Conservation (phyloP, 2,329 filamentous ascomycete genomes). For the Botrytis cinerea region DNA sequence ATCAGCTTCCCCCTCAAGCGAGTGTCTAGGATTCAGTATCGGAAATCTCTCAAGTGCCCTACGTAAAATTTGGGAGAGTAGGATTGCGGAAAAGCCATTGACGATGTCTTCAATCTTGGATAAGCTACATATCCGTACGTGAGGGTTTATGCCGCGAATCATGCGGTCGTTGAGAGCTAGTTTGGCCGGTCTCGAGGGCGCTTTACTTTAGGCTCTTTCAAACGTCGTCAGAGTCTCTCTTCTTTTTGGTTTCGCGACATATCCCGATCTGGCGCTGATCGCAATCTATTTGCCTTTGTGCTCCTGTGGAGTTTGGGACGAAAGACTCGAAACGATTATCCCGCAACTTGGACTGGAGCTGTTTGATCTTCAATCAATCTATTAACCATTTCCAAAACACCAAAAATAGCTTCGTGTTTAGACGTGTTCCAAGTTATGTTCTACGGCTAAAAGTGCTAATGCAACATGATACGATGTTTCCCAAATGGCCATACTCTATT, state of each 20-base stretch:
- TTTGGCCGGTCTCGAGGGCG: not conserved
- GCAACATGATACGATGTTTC: constrained; percentile 1
- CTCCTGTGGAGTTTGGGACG: constrained; percentile 8
- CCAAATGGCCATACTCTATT: not conserved
- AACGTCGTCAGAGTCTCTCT: constrained; percentile 11
- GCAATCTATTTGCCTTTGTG: constrained; percentile 15
- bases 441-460: not conserved
- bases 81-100: constrained; percentile 11
- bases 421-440: not conserved
- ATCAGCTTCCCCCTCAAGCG: constrained; percentile 17
- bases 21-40: constrained; percentile 7
- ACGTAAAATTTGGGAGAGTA: not conserved
- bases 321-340: constrained; percentile 14
- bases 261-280: constrained; percentile 11
- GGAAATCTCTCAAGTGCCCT: constrained; percentile 4
- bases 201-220: not conserved
- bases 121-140: not conserved
- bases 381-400: not conserved
- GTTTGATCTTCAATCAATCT: constrained; percentile 20
- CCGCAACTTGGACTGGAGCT: constrained; percentile 14
- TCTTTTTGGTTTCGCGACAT: constrained; percentile 13
- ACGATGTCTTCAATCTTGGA: constrained; percentile 10
- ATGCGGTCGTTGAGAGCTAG: constrained; percentile 13
- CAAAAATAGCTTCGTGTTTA: constrained; percentile 15
- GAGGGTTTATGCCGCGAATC: not conserved